phyloP scores from a whole-genome alignment of 78 protist species.

The Dictyostelium citrinum region DNA sequence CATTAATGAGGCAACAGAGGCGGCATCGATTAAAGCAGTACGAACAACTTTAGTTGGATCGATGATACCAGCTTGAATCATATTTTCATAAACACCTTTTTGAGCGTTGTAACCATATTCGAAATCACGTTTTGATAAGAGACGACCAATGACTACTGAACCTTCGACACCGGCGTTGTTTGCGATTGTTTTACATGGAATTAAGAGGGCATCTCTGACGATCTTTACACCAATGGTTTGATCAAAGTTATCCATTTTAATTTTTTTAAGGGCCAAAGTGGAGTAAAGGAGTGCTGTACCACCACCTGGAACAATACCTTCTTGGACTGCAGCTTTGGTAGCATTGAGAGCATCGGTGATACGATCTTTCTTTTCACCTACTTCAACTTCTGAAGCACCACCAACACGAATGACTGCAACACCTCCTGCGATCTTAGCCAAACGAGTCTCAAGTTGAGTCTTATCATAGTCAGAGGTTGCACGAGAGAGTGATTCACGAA shows the following conservation, averaged over 20 bases:
- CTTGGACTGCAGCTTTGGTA: conserved; percentile 98
- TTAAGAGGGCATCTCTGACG: conserved; percentile 90
- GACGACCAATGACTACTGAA: conserved; percentile 95
- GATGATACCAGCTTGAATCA: conserved; percentile 97
- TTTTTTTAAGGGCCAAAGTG: conserved; percentile 68
- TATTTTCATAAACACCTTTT: conserved; percentile 90
- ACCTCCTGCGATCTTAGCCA: conserved; percentile 98
- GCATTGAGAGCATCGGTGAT: conserved; percentile 99
- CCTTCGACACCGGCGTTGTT: conserved; percentile 98
- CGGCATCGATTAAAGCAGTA: conserved; percentile 94
- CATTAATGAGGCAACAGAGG: conserved; percentile 96
- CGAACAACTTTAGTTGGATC: conserved; percentile 99
- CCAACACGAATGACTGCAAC: conserved; percentile 99
- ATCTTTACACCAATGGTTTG: conserved; percentile 94
- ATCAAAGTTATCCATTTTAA: conserved; percentile 87
- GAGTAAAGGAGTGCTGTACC: conserved; percentile 95
- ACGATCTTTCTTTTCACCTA: conserved; percentile 99
- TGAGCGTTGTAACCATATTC: conserved; percentile 94
- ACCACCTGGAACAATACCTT: conserved; percentile 99
- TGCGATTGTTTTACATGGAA: conserved; percentile 93
- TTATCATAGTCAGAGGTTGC: conserved; percentile 91
- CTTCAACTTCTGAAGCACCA: conserved; percentile 99
- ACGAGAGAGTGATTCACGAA: conserved; percentile 85
- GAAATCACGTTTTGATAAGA: conserved; percentile 81
- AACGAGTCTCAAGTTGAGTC: conserved; percentile 96